These are phyloP conservation scores for Phytopythium delawarense DNA, from an alignment of 352 stramenopile genomes.

Conservation along the genomic window DNA sequence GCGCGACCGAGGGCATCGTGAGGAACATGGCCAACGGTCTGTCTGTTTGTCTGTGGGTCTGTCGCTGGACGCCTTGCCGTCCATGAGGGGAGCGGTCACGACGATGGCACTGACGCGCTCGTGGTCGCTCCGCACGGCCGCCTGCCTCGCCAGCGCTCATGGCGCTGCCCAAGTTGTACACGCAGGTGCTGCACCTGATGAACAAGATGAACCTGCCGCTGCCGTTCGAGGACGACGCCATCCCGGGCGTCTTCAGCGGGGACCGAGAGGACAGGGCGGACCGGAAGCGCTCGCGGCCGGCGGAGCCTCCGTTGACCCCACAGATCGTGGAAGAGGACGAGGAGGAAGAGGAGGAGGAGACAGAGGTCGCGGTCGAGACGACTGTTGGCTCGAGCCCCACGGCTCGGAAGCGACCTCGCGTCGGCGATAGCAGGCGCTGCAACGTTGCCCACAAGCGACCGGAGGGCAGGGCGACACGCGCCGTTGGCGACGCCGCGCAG, in stretches of 20 bases:
- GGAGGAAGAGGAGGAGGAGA: constrained; percentile 20
- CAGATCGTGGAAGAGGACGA: constrained; percentile 41
- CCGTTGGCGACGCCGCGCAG: constrained; percentile 5
- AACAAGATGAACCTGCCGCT: constrained; percentile 90
- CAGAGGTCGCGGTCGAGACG: background rate
- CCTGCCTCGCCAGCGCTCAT: constrained; percentile 53
- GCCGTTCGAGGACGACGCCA: constrained; percentile 69
- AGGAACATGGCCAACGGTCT: constrained; percentile 79
- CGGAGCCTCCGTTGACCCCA: background rate
- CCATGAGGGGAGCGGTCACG: too few relatives aligned
- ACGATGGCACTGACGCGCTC: background rate
- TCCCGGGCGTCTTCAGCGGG: constrained; percentile 50
- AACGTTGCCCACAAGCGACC: background rate
- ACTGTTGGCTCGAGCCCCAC: background rate
- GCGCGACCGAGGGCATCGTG: constrained; percentile 67
- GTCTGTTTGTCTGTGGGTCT: constrained; percentile 22
- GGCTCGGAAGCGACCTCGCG: constrained; percentile 1
- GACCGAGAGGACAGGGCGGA: background rate
- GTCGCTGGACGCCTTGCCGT: too few relatives aligned
- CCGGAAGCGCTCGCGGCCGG: background rate
- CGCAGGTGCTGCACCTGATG: constrained; percentile 89
- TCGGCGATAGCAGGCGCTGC: background rate
- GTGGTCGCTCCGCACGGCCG: background rate
- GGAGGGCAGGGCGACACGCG: background rate
- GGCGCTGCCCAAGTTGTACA: constrained; percentile 85